Percentiles rank a stretch among this genome's conserved stretches.
phyloP scores from a whole-genome alignment of 768 basidiomycete species.

The Naematelia encephala region DNA sequence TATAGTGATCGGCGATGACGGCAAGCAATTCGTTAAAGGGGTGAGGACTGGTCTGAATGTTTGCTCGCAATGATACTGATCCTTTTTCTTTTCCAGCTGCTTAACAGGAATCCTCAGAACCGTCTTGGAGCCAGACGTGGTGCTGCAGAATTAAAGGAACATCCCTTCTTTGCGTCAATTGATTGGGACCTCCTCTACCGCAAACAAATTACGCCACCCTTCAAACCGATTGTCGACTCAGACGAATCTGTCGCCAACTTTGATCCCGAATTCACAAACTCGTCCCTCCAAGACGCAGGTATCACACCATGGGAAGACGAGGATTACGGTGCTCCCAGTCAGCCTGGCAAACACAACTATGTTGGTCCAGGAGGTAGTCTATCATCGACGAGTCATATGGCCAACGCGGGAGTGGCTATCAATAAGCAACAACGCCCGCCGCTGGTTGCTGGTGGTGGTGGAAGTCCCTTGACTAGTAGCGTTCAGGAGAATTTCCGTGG shows the following conservation, averaged over 20 bases:
- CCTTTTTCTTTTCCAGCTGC: constrained; percentile 76
- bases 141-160: constrained; percentile 89
- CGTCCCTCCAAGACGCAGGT: constrained; percentile 68
- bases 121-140: constrained; percentile 88
- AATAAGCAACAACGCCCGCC: constrained; percentile 38
- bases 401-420: constrained; percentile 37
- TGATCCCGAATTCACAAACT: constrained; percentile 87
- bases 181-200: constrained; percentile 81
- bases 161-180: constrained; percentile 84
- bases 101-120: constrained; percentile 98
- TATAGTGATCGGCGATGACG: constrained; percentile 86
- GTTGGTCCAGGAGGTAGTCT: constrained; percentile 47
- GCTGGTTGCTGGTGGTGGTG: constrained; percentile 42
- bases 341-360: constrained; percentile 40
- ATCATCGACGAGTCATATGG: constrained; percentile 18
- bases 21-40: constrained; percentile 98
- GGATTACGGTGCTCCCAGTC: constrained; percentile 27
- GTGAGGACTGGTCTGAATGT: constrained; percentile 57
- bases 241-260: constrained; percentile 99
- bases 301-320: constrained; percentile 59
- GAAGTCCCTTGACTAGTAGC: constrained; percentile 77
- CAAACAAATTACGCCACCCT: constrained; percentile 92
- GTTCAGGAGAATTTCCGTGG: constrained; percentile 97
- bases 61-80: neutral
- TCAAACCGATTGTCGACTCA: constrained; percentile 95